Conservation (phyloP, 805 yeast species). For the Wickerhamiella dianesei region DNA sequence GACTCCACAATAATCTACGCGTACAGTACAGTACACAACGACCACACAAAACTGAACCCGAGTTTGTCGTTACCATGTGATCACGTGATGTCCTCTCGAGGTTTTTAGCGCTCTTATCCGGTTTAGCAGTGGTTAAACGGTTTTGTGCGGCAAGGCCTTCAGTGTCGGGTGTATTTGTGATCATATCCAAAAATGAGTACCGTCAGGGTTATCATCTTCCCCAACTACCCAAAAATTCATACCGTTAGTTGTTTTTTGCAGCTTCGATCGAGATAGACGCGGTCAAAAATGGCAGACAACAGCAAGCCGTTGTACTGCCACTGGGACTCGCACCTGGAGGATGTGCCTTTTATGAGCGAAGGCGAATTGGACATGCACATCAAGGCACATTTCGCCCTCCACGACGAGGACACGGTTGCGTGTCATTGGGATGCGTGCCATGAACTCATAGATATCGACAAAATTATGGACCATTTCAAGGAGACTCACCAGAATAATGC, state of each 20-base stretch:
- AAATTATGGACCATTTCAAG: slow-evolving; percentile 19
- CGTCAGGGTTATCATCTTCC: neutral
- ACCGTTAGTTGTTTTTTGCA: neutral
- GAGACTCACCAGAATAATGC: slow-evolving; percentile 20
- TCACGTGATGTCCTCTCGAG: too few species aligned
- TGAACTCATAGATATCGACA: slow-evolving; percentile 20
- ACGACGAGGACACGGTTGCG: slow-evolving; percentile 12
- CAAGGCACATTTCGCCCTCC: slow-evolving; percentile 13
- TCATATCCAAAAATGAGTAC: neutral
- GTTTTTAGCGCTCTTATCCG: too few species aligned
- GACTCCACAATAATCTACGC: too few species aligned
- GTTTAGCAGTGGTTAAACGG: too few species aligned
- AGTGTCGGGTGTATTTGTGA: neutral
- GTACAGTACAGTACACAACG: too few species aligned
- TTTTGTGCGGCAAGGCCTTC: neutral
- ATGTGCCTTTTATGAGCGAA: slow-evolving; percentile 20
- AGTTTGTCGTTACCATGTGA: too few species aligned
- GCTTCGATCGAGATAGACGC: too few species aligned
- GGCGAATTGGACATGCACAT: slow-evolving; percentile 22
- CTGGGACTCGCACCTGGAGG: slow-evolving; percentile 25
- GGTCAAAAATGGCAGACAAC: neutral
- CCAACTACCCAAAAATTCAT: neutral
- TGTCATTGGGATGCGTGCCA: slow-evolving; percentile 32
- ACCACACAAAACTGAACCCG: too few species aligned
- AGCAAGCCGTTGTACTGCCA: slow-evolving; percentile 20